Conservation (phyloP, 768 basidiomycete genomes). For the Trametes maxima region DNA sequence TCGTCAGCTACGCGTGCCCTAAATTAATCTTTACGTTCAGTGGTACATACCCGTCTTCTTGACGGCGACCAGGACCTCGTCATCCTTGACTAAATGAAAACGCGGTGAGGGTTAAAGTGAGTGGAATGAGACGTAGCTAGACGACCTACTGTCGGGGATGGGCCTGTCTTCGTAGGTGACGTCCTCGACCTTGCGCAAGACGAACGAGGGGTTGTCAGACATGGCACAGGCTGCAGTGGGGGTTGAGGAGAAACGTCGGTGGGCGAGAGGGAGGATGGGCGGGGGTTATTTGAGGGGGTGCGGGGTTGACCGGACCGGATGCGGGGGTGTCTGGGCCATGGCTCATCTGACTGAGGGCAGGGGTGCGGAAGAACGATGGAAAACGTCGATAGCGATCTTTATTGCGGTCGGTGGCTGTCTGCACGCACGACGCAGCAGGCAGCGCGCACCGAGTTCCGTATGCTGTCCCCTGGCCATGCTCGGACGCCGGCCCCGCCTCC, state of each 20-base stretch:
- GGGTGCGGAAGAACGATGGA: conserved; percentile 15
- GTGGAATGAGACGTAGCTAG: background rate
- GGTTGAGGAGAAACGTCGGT: conserved; percentile 12
- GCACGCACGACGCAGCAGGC: background rate
- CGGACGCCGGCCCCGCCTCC: background rate
- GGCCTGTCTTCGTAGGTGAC: conserved; percentile 73
- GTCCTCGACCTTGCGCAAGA: conserved; percentile 68
- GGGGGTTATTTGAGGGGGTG: conserved; percentile 21
- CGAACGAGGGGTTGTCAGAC: conserved; percentile 80
- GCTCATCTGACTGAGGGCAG: conserved; percentile 19
- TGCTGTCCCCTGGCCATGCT: background rate
- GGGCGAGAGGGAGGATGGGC: background rate
- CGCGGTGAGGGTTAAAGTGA: background rate
- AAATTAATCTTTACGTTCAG: background rate
- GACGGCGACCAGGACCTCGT: conserved; percentile 86
- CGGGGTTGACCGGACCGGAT: conserved; percentile 24
- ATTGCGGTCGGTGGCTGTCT: background rate
- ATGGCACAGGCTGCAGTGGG: conserved; percentile 39
- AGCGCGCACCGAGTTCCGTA: background rate
- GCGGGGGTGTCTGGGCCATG: conserved; percentile 20
- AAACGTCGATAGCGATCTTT: conserved; percentile 21
- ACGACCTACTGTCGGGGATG: conserved; percentile 62
- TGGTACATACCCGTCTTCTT: conserved; percentile 81
- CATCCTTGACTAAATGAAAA: conserved; percentile 53
- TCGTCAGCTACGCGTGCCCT: background rate